Base-by-base conservation (phyloP, 306 rosid genomes). In the Castanea crenata region DNA sequence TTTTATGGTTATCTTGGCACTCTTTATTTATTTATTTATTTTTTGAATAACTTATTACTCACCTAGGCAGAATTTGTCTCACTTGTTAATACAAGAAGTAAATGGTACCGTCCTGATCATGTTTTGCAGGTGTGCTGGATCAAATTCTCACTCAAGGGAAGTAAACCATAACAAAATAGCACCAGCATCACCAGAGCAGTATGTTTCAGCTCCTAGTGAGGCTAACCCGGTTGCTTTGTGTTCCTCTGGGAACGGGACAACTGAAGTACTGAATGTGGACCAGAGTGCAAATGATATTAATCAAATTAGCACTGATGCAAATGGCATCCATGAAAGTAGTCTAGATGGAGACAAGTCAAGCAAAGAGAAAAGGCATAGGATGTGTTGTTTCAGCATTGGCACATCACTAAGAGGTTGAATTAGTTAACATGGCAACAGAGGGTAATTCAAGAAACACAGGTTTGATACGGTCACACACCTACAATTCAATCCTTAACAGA, bases 161-260 rank as follows among this genome's bases (percentile, higher is more conserved):
- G 88, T 80, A 67, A 83, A 85, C 83, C 88, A 79, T 61, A 90
- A 81, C 85, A 90, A 85, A 85, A 79, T 93, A 64, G 93, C 86
- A 72, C 94, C 93, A 34, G 84, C 92, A 83, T 90, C 92, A 34
- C 87, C 81, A 10, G 88, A 85, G 74, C 88, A 80, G 80, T 79
- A 80, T 76, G 74, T 70, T 65, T 81, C 84, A 41, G 73, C 74
- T 72, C 74, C 84, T 16, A 69, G 57, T 52, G 88, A 86, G 55
- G 79, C 63, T 65, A 76, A 74, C 29, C 87, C 56, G 34, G 61
- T 44, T 59, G 79, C 68, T 69, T 80, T 79, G 55, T 34, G 55
- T 83, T 79, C 87, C 55, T 21, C 68, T 58, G 71, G 79, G 71
- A 80, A 75, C 3, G 86, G 79, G 58, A 76, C 77, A 57, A 57